These are phyloP conservation scores for Pistacia atlantica DNA, from an alignment of 345 rosid genomes.

Conservation along the genomic window DNA sequence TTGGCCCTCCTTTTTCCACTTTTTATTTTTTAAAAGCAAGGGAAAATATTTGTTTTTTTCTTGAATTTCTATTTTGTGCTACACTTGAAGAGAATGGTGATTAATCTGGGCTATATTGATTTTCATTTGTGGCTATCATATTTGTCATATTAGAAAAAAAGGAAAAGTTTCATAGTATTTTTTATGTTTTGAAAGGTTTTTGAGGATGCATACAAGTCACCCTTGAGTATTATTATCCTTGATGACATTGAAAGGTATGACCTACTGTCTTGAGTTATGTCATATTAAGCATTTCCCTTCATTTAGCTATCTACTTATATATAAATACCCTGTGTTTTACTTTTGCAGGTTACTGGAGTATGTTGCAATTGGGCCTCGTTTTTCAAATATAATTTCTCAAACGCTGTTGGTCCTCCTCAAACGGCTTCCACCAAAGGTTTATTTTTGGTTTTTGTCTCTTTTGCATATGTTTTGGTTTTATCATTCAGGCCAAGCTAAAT, in stretches of 20 bases:
- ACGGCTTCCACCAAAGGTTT: conserved; percentile 95
- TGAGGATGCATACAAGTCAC: conserved; percentile 99
- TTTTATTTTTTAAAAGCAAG: not conserved
- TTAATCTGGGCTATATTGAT: conserved; percentile 4
- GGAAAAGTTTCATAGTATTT: conserved; percentile 2
- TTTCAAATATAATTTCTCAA: conserved; percentile 87
- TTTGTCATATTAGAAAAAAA: conserved; percentile 6
- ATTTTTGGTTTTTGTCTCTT: conserved; percentile 2
- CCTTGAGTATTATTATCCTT: conserved; percentile 90
- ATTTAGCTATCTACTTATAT: not conserved
- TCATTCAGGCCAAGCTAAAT: not conserved
- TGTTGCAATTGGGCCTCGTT: conserved; percentile 95
- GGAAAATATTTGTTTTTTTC: not conserved
- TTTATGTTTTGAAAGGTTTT: conserved; percentile 57
- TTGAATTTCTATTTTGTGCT: not conserved
- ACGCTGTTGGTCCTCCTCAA: conserved; percentile 91
- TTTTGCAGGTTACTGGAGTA: conserved; percentile 86
- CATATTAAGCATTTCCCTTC: not conserved
- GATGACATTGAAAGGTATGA: conserved; percentile 95
- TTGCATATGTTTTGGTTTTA: not conserved
- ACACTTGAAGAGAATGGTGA: not conserved
- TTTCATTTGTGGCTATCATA: conserved; percentile 20
- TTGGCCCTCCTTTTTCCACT: not conserved
- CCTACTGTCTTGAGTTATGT: not conserved
- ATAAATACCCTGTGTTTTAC: conserved; percentile 9